Evolutionary conservation across 495 filamentous ascomycete species (phyloP).

Genomic region (Aspergillus olivimuriae): DNA sequence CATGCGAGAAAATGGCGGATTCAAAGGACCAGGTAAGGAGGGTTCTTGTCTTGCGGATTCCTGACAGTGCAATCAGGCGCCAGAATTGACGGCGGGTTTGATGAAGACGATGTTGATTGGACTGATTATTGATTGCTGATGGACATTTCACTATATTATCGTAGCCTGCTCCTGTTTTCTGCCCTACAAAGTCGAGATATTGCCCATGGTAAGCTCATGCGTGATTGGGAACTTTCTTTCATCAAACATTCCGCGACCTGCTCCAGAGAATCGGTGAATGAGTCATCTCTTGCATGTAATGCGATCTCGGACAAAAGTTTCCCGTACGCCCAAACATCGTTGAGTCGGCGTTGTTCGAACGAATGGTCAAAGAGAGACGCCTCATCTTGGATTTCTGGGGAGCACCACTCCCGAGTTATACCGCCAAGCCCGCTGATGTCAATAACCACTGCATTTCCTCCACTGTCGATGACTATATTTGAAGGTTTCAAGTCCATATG

Average conservation of each 20-base stretch:
- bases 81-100: no score
- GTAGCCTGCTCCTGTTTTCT: no score
- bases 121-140: no score
- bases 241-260: slow-evolving; percentile 11
- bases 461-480: slow-evolving; percentile 24
- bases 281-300: slow-evolving; percentile 6
- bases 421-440: slow-evolving; percentile 29
- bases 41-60: no score
- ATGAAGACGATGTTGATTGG: no score
- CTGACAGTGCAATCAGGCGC: no score
- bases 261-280: slow-evolving; percentile 7
- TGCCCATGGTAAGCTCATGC: no score
- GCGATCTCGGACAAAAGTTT: slow-evolving; percentile 14
- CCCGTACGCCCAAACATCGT: slow-evolving; percentile 18
- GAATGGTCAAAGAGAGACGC: slow-evolving; percentile 13
- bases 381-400: slow-evolving; percentile 16
- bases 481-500: slow-evolving; percentile 32
- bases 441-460: slow-evolving; percentile 23
- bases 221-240: no score
- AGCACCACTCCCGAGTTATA: slow-evolving; percentile 19
- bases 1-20: no score
- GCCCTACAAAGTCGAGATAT: no score
- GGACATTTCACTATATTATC: no score
- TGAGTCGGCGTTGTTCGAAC: slow-evolving; percentile 9
- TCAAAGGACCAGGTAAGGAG: no score